Evolutionary conservation across 176 grass and related monocot genomes (phyloP).

Genomic region (Musa acuminata): DNA sequence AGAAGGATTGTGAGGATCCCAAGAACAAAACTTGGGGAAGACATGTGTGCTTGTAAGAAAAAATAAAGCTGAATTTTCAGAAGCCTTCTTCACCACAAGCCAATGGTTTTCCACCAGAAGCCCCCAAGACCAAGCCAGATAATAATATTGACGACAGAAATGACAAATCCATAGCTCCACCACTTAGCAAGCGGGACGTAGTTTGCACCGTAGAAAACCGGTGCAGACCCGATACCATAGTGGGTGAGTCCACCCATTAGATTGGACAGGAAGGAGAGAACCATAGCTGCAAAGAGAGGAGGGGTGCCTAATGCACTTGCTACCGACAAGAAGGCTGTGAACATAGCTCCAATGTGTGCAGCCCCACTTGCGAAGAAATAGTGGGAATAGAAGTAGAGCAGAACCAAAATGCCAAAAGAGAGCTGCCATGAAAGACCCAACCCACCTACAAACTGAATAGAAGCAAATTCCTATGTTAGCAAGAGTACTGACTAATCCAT

Average conservation of each 20-base stretch:
- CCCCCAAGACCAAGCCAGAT: slow-evolving; percentile 82
- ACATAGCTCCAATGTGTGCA: slow-evolving; percentile 96
- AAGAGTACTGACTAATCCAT: not conserved
- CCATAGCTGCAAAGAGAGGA: slow-evolving; percentile 61
- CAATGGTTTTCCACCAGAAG: slow-evolving; percentile 96
- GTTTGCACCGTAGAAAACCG: slow-evolving; percentile 76
- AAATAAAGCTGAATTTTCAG: not conserved
- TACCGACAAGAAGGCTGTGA: slow-evolving; percentile 87
- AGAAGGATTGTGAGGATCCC: too few species aligned
- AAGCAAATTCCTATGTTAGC: not conserved
- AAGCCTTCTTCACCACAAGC: slow-evolving; percentile 66
- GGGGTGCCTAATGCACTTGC: slow-evolving; percentile 75
- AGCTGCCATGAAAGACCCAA: slow-evolving; percentile 83
- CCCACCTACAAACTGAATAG: slow-evolving; percentile 79
- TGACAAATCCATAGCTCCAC: slow-evolving; percentile 92
- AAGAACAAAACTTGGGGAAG: too few species aligned
- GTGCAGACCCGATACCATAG: slow-evolving; percentile 90
- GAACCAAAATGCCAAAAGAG: slow-evolving; percentile 74
- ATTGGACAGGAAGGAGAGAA: slow-evolving; percentile 90
- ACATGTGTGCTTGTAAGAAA: not conserved
- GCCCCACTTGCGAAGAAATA: slow-evolving; percentile 98
- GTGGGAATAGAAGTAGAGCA: slow-evolving; percentile 98
- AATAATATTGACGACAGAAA: slow-evolving; percentile 77
- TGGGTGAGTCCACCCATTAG: slow-evolving; percentile 91
- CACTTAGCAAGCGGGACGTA: slow-evolving; percentile 77